Evolutionary conservation across 768 basidiomycete species (phyloP).

Genomic region (Mycena maculata): DNA sequence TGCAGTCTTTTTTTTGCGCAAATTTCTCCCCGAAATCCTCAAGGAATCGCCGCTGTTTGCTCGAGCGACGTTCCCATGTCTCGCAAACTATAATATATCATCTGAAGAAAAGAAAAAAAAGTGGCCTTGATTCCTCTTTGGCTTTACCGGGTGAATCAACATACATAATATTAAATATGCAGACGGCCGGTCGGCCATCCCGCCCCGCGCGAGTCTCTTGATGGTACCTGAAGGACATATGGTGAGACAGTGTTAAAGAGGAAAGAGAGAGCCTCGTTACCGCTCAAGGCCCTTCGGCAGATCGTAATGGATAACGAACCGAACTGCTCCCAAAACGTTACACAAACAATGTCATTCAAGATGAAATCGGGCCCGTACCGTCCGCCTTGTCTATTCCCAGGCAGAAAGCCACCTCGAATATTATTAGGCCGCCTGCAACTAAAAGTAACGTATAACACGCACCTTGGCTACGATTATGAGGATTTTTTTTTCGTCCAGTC

Average conservation of each 20-base stretch:
- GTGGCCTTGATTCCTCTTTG: no score
- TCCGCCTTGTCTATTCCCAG: conserved; percentile 79
- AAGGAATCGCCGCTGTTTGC: no score
- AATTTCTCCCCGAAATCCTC: conserved; percentile 17
- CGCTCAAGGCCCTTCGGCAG: conserved; percentile 5
- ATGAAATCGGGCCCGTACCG: conserved; percentile 43
- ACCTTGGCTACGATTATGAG: conserved; percentile 21
- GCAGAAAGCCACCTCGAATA: conserved; percentile 73
- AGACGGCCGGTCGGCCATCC: conserved; percentile 11
- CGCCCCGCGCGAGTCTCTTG: conserved; percentile 25
- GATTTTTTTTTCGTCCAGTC: neutral
- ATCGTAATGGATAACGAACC: conserved; percentile 12
- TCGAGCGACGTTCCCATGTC: conserved; percentile 2
- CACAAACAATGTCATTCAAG: neutral
- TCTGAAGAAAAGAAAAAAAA: neutral
- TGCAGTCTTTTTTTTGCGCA: neutral
- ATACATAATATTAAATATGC: conserved; percentile 8
- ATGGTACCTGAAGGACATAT: neutral
- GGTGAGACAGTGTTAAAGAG: neutral
- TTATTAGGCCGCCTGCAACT: no score
- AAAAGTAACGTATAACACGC: neutral
- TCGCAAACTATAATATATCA: conserved; percentile 1
- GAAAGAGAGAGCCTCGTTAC: neutral
- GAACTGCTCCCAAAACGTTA: neutral
- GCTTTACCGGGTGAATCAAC: neutral